Evolutionary conservation across 345 rosid genomes (phyloP).

Genomic region (Boechera stricta): DNA sequence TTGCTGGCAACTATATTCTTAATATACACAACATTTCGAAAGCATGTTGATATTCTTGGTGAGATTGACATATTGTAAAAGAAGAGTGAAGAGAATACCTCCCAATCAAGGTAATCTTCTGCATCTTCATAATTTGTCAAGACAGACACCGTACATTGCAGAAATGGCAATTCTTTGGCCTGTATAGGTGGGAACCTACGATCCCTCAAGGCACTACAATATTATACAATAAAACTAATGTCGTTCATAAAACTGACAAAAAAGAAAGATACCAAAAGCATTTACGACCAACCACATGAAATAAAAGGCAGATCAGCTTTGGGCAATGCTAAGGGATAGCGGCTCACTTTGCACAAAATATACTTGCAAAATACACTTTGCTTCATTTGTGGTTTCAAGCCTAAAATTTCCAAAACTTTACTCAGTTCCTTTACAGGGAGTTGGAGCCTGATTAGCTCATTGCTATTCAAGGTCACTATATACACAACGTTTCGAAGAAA

Average conservation of each 20-base stretch:
- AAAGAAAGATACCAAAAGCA: not conserved
- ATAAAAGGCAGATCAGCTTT: not conserved
- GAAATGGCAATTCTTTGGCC: slow-evolving; percentile 83
- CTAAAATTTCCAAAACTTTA: not conserved
- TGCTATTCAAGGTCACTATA: not conserved
- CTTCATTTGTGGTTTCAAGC: slow-evolving; percentile 10
- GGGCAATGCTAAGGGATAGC: not conserved
- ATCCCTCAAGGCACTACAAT: slow-evolving; percentile 91
- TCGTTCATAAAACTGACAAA: no score
- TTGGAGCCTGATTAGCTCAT: not conserved
- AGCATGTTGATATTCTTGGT: not conserved
- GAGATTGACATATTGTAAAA: not conserved
- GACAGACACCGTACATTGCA: slow-evolving; percentile 95
- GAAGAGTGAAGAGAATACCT: slow-evolving; percentile 56
- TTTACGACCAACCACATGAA: slow-evolving; percentile 9
- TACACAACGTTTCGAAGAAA: not conserved
- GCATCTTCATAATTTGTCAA: slow-evolving; percentile 80
- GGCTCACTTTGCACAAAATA: no score
- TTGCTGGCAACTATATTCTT: not conserved
- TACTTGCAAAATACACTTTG: not conserved
- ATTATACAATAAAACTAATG: not conserved
- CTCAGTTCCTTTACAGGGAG: not conserved
- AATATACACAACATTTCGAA: not conserved
- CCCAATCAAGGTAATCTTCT: slow-evolving; percentile 92
- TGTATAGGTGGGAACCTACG: slow-evolving; percentile 96